phyloP scores from a whole-genome alignment of 2,329 filamentous ascomycete genomes.

The Trichophyton benhamiae region DNA sequence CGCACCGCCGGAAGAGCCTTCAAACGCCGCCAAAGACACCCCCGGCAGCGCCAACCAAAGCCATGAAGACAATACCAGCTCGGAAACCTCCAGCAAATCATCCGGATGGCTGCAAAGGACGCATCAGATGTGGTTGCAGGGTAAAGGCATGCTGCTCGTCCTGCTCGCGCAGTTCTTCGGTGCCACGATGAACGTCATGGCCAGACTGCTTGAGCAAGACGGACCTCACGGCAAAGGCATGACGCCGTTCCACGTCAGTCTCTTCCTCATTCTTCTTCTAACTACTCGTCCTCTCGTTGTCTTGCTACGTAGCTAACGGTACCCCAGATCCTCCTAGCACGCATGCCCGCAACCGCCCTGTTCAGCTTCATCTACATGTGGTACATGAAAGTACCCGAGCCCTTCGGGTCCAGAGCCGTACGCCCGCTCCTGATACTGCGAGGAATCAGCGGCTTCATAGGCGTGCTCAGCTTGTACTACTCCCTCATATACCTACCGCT shows the following conservation, averaged over 20 bases:
- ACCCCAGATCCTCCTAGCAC: slow-evolving; percentile 56
- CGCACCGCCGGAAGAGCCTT: no score
- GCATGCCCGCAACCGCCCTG: slow-evolving; percentile 62
- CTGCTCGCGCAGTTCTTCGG: slow-evolving; percentile 68
- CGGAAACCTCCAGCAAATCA: background rate
- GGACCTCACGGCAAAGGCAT: slow-evolving; percentile 56
- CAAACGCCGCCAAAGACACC: background rate
- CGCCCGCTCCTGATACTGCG: slow-evolving; percentile 55
- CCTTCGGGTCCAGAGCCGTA: slow-evolving; percentile 56
- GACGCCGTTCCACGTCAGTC: slow-evolving; percentile 58
- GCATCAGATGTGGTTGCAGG: slow-evolving; percentile 29
- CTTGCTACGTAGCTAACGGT: background rate
- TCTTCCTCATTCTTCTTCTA: background rate
- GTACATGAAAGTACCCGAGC: slow-evolving; percentile 52
- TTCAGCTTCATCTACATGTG: slow-evolving; percentile 63
- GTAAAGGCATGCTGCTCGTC: slow-evolving; percentile 63
- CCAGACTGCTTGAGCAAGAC: slow-evolving; percentile 58
- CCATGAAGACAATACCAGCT: background rate
- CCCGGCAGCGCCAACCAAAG: background rate
- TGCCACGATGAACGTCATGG: slow-evolving; percentile 72
- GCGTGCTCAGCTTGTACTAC: slow-evolving; percentile 67
- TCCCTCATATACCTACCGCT: slow-evolving; percentile 67
- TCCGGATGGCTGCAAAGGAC: background rate
- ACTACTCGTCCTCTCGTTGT: background rate
- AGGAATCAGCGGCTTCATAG: slow-evolving; percentile 61